phyloP scores from a whole-genome alignment of 352 stramenopile genomes.

The Peronospora tabacina region DNA sequence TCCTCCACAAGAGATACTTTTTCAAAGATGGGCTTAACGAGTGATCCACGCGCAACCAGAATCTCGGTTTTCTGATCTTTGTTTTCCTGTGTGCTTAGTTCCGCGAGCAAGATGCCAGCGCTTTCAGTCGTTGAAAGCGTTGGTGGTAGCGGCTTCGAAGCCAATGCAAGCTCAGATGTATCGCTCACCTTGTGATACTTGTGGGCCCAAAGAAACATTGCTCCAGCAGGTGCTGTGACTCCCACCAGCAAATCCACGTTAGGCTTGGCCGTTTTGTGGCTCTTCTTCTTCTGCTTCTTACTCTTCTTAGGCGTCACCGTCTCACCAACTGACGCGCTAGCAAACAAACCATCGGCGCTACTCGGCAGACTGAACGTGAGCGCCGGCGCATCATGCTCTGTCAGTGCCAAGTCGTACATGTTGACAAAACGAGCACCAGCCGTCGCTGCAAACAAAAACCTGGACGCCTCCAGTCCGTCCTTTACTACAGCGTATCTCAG shows the following conservation, averaged over 20 bases:
- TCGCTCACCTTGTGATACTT: slow-evolving; percentile 48
- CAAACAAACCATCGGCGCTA: slow-evolving; percentile 42
- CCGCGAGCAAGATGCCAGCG: slow-evolving; percentile 40
- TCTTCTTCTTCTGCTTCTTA: slow-evolving; percentile 39
- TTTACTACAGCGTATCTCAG: slow-evolving; percentile 49
- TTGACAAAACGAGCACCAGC: slow-evolving; percentile 75
- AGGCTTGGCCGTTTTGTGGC: slow-evolving; percentile 7
- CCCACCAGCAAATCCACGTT: slow-evolving; percentile 49
- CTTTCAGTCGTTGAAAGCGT: slow-evolving; percentile 28
- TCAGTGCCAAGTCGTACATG: slow-evolving; percentile 65
- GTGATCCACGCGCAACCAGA: slow-evolving; percentile 59
- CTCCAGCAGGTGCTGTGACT: slow-evolving; percentile 47
- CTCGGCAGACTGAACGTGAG: slow-evolving; percentile 72
- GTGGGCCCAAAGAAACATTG: slow-evolving; percentile 66
- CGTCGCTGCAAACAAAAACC: slow-evolving; percentile 69
- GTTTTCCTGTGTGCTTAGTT: slow-evolving; percentile 25
- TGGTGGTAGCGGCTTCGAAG: slow-evolving; percentile 58
- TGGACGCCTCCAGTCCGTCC: slow-evolving; percentile 25
- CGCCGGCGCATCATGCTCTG: slow-evolving; percentile 55
- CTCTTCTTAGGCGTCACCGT: slow-evolving; percentile 32
- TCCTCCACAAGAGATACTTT: slow-evolving; percentile 52
- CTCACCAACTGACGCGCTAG: slow-evolving; percentile 24
- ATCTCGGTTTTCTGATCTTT: slow-evolving; percentile 34
- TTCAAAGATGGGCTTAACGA: slow-evolving; percentile 75
- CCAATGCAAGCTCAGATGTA: slow-evolving; percentile 27